These are phyloP conservation scores for Boechera divaricarpa DNA, from an alignment of 345 rosid species.

Conservation along the genomic window DNA sequence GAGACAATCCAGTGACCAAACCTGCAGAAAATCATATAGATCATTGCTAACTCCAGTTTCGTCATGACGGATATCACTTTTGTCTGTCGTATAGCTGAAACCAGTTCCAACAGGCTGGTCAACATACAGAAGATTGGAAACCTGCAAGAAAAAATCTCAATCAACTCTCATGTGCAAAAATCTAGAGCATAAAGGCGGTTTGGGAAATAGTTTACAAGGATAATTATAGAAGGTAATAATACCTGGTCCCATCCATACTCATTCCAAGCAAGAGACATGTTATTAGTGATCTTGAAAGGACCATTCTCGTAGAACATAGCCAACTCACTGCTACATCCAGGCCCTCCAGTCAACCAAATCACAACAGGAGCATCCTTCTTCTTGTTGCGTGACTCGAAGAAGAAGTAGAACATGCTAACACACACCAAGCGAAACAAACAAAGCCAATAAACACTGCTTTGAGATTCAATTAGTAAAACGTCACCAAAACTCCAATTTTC, in stretches of 20 bases:
- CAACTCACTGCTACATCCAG: slow-evolving; percentile 97
- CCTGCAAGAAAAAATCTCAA: slow-evolving; percentile 54
- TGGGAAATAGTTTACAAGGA: background rate
- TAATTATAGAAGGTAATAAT: slow-evolving; percentile 5
- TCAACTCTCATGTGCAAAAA: slow-evolving; percentile 17
- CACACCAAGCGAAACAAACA: slow-evolving; percentile 30
- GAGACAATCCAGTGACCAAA: slow-evolving; percentile 39
- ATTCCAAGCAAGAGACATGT: slow-evolving; percentile 94
- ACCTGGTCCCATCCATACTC: slow-evolving; percentile 94
- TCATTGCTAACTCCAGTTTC: slow-evolving; percentile 92
- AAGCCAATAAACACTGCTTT: background rate
- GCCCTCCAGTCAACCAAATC: slow-evolving; percentile 99
- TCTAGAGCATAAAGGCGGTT: background rate
- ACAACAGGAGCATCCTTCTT: slow-evolving; percentile 83
- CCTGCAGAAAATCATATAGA: slow-evolving; percentile 98
- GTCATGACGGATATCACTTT: slow-evolving; percentile 81
- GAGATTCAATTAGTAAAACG: background rate
- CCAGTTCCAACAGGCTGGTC: slow-evolving; percentile 99
- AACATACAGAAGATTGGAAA: slow-evolving; percentile 87
- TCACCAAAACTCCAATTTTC: slow-evolving; percentile 2
- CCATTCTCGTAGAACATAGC: slow-evolving; percentile 99
- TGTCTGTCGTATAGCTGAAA: slow-evolving; percentile 89
- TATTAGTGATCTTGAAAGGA: slow-evolving; percentile 74
- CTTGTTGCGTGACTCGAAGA: slow-evolving; percentile 91
- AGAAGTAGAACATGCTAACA: slow-evolving; percentile 92